Conservation (phyloP, 495 filamentous ascomycete genomes). For the Lindgomyces ingoldianus region DNA sequence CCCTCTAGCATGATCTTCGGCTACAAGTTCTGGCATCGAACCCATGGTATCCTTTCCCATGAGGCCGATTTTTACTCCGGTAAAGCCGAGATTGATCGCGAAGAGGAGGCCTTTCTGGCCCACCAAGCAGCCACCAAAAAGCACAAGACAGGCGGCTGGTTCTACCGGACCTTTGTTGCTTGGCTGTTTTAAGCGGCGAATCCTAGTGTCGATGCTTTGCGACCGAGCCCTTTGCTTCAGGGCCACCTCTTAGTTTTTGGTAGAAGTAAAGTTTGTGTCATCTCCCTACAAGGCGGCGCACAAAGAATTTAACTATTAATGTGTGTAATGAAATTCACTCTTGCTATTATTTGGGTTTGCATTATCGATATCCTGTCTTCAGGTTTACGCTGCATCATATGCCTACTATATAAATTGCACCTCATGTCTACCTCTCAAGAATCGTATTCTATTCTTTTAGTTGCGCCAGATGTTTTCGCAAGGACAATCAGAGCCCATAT, state of each 20-base stretch:
- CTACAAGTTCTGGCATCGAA: constrained; percentile 63
- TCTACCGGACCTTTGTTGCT: constrained; percentile 64
- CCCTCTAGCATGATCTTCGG: constrained; percentile 59
- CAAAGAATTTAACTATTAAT: too few species aligned
- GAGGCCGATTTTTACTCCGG: constrained; percentile 69
- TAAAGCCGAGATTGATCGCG: constrained; percentile 71
- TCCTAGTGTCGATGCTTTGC: neutral
- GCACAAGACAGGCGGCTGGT: constrained; percentile 47
- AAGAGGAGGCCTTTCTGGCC: constrained; percentile 70
- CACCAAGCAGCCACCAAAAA: constrained; percentile 52
- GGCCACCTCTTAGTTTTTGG: neutral
- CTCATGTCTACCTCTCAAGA: too few species aligned
- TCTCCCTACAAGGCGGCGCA: neutral
- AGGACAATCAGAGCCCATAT: too few species aligned
- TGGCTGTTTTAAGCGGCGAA: constrained; percentile 57
- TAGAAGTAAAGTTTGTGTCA: neutral
- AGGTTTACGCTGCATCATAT: neutral
- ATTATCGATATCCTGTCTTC: neutral
- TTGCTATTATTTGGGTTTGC: neutral
- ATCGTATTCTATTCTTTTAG: too few species aligned
- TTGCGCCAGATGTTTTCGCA: too few species aligned
- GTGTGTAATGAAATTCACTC: too few species aligned
- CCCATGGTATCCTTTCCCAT: constrained; percentile 55
- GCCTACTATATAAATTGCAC: too few species aligned
- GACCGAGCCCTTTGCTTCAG: neutral